phyloP scores from a whole-genome alignment of 1,284 basidiomycete species.

The Sphaerobolus stellatus region DNA sequence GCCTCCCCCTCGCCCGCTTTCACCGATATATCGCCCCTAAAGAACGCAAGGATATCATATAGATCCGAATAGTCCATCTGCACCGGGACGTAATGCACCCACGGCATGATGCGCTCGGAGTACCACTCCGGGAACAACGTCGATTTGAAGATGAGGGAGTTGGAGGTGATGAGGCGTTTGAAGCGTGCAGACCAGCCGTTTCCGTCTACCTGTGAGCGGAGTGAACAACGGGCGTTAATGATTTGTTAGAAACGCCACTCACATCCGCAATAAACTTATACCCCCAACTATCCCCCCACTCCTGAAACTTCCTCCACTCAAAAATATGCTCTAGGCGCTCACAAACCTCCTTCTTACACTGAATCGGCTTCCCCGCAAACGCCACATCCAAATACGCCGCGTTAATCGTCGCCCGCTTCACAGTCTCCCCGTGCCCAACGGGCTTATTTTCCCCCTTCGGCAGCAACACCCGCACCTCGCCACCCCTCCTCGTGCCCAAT shows the following conservation, averaged over 20 bases:
- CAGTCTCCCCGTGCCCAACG: slow-evolving; percentile 44
- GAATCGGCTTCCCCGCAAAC: slow-evolving; percentile 49
- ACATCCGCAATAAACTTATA: slow-evolving; percentile 70
- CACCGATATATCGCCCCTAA: slow-evolving; percentile 38
- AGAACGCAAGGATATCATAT: slow-evolving; percentile 52
- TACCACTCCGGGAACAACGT: slow-evolving; percentile 31
- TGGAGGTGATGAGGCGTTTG: slow-evolving; percentile 61
- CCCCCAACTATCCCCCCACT: slow-evolving; percentile 52
- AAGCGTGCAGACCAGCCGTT: slow-evolving; percentile 72
- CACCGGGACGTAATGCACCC: slow-evolving; percentile 64
- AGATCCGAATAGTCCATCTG: slow-evolving; percentile 30
- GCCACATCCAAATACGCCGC: slow-evolving; percentile 55
- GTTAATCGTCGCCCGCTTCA: slow-evolving; percentile 42
- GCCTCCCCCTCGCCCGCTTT: neutral
- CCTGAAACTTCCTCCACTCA: slow-evolving; percentile 44
- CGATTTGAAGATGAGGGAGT: slow-evolving; percentile 61
- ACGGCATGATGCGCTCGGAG: slow-evolving; percentile 35
- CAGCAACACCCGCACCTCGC: slow-evolving; percentile 35
- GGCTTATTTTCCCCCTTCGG: slow-evolving; percentile 29
- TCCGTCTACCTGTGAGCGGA: slow-evolving; percentile 52
- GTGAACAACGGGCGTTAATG: neutral
- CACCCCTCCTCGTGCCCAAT: slow-evolving; percentile 34
- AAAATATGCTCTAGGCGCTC: slow-evolving; percentile 42
- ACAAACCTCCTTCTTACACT: slow-evolving; percentile 47
- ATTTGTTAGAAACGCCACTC: slow-evolving; percentile 25